These are phyloP conservation scores for Sclerotinia glacialis DNA, from an alignment of 2,329 filamentous ascomycete genomes.

Conservation along the genomic window DNA sequence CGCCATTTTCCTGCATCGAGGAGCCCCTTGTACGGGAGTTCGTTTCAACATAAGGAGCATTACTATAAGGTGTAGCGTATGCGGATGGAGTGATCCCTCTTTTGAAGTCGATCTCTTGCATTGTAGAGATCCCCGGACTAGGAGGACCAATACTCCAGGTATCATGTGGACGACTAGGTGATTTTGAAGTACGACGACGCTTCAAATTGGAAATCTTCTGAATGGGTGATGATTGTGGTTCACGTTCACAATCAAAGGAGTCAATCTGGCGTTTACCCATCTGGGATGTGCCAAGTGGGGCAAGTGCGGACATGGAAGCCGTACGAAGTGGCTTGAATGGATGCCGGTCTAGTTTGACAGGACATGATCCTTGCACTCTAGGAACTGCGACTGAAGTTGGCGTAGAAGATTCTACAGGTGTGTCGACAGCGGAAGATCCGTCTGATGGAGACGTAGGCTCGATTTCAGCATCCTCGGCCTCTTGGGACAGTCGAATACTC, in stretches of 20 bases:
- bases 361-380: constrained; percentile 22
- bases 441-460: constrained; percentile 36
- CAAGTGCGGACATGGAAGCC: constrained; percentile 49
- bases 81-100: constrained; percentile 58
- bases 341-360: constrained; percentile 34
- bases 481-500: constrained; percentile 45
- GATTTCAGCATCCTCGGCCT: constrained; percentile 32
- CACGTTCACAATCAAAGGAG: constrained; percentile 42
- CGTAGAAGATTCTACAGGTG: constrained; percentile 33
- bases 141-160: constrained; percentile 48
- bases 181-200: constrained; percentile 48
- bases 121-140: constrained; percentile 32
- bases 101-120: constrained; percentile 34
- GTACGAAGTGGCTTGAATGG: constrained; percentile 51
- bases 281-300: constrained; percentile 42
- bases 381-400: constrained; percentile 30
- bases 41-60: constrained; percentile 45
- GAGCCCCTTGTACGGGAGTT: constrained; percentile 21
- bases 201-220: constrained; percentile 28
- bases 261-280: constrained; percentile 46
- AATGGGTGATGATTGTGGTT: constrained; percentile 31
- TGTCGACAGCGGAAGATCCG: constrained; percentile 37
- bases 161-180: constrained; percentile 52
- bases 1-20: constrained; percentile 25
- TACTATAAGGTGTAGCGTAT: constrained; percentile 75